These are phyloP conservation scores for Schwanniomyces sp. DNA, from an alignment of 805 yeast species.

Conservation along the genomic window DNA sequence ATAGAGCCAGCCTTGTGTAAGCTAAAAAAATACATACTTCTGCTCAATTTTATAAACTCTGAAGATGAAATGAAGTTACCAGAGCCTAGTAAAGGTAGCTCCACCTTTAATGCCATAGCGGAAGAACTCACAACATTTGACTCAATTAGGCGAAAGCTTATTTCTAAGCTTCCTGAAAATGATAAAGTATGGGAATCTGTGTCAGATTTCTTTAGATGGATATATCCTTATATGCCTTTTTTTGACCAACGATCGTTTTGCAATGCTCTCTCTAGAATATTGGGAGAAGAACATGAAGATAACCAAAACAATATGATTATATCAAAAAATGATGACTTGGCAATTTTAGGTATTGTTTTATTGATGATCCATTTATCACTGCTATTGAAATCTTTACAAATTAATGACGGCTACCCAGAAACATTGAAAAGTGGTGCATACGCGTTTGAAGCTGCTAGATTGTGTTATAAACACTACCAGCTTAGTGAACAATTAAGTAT, in stretches of 20 bases:
- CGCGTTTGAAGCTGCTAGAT: background rate
- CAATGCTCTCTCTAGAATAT: background rate
- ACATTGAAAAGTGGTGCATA: background rate
- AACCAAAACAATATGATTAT: background rate
- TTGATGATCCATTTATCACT: background rate
- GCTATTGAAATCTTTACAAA: background rate
- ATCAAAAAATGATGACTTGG: background rate
- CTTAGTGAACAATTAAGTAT: background rate
- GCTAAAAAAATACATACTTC: background rate
- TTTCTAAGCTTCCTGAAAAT: background rate
- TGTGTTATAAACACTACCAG: background rate
- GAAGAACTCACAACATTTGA: background rate
- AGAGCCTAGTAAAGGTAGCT: background rate
- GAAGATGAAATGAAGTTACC: background rate
- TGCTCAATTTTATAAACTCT: background rate
- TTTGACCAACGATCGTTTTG: background rate
- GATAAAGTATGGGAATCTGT: background rate
- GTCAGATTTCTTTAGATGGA: background rate
- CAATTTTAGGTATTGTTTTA: background rate
- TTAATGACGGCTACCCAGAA: background rate
- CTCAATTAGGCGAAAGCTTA: background rate
- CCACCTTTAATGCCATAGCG: background rate
- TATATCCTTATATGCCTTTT: conserved; percentile 2
- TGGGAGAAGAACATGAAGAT: background rate
- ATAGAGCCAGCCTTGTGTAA: background rate